Conservation (phyloP, 2,329 filamentous ascomycete genomes). For the Calonectria crousiana region DNA sequence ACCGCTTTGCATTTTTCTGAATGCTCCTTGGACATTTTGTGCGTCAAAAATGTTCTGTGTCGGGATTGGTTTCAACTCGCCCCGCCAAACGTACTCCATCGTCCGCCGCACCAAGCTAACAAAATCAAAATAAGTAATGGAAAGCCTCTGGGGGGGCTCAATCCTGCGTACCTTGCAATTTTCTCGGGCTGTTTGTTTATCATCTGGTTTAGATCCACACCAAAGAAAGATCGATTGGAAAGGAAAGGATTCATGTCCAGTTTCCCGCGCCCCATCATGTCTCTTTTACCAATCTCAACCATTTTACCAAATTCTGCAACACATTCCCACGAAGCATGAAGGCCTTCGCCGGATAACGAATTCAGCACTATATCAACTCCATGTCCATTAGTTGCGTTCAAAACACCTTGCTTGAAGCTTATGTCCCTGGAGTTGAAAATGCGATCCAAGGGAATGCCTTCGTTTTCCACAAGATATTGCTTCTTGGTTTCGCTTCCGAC, state of each 20-base stretch:
- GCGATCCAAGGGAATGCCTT: constrained; percentile 4
- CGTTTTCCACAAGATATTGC: constrained; percentile 42
- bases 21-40: constrained; percentile 11
- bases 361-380: constrained; percentile 51
- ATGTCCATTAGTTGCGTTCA: constrained; percentile 35
- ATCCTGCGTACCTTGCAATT: constrained; percentile 8
- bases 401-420: constrained; percentile 41
- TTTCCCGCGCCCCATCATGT: constrained; percentile 49
- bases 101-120: constrained; percentile 19
- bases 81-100: constrained; percentile 22
- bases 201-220: constrained; percentile 32
- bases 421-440: constrained; percentile 47
- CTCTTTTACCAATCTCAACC: constrained; percentile 52
- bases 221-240: constrained; percentile 14
- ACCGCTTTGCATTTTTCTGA: constrained; percentile 32
- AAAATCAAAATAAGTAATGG: background rate
- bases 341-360: constrained; percentile 44
- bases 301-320: constrained; percentile 51
- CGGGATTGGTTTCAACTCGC: background rate
- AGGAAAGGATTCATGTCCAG: constrained; percentile 55
- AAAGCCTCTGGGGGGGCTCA: no score
- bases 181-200: background rate
- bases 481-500: constrained; percentile 47
- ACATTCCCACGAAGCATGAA: constrained; percentile 50
- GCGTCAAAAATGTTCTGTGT: background rate